Evolutionary conservation across 179 eudicot species (phyloP).

Genomic region (Silene coronaria): DNA sequence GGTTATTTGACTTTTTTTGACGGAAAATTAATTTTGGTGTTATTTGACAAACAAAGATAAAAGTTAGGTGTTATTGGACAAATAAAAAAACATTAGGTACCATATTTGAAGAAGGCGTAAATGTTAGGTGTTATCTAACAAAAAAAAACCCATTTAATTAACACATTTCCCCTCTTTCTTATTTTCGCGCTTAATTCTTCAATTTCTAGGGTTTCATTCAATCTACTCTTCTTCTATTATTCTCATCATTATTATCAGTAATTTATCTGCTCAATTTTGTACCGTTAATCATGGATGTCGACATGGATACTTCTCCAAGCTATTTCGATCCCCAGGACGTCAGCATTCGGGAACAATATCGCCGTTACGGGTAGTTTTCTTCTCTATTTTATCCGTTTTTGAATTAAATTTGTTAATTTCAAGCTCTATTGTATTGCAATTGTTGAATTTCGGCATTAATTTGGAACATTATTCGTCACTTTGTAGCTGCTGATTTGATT

Average conservation of each 20-base stretch:
- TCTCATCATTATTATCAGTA: not conserved
- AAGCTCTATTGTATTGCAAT: not conserved
- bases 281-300: slow-evolving; percentile 39
- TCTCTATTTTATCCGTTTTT: not conserved
- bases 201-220: slow-evolving; percentile 19
- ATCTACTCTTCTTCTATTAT: not conserved
- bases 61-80: no score
- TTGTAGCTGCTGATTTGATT: not conserved
- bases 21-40: no score
- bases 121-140: no score
- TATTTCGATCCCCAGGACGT: slow-evolving; percentile 58
- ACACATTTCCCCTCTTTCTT: not conserved
- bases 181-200: slow-evolving; percentile 19
- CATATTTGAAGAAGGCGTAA: no score
- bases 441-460: slow-evolving; percentile 7
- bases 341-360: slow-evolving; percentile 56
- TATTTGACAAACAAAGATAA: no score
- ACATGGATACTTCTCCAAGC: slow-evolving; percentile 69
- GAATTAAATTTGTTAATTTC: not conserved
- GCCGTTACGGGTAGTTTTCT: slow-evolving; percentile 58
- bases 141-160: no score
- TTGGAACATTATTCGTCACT: not conserved
- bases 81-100: no score
- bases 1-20: no score
- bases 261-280: slow-evolving; percentile 2